A percentile compares a stretch with the other conserved stretches of the same genome.
phyloP scores from a whole-genome alignment of 805 yeast species.

The Kazachstania kunashirensis region DNA sequence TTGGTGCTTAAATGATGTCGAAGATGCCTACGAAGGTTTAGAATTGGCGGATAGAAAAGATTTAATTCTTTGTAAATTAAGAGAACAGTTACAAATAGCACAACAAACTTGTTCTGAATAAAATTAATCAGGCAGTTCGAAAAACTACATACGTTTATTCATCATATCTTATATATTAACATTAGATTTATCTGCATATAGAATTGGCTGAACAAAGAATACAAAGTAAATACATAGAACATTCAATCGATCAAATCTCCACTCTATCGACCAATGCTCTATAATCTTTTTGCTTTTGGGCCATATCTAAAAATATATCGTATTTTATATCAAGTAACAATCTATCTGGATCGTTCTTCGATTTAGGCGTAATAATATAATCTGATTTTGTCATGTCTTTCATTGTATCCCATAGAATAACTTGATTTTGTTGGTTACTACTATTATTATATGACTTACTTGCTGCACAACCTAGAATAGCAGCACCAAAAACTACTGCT shows the following conservation, averaged over 20 bases:
- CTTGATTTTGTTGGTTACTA: conserved; percentile 27
- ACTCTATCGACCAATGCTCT: conserved; percentile 55
- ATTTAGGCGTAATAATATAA: conserved; percentile 59
- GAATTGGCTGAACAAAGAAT: too few species aligned
- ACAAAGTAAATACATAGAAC: too few species aligned
- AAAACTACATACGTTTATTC: too few species aligned
- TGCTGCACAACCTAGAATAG: conserved; percentile 90
- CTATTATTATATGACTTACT: conserved; percentile 47
- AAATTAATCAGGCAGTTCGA: too few species aligned
- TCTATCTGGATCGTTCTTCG: conserved; percentile 51
- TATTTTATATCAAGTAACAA: conserved; percentile 69
- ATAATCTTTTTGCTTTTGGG: conserved; percentile 68
- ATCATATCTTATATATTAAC: too few species aligned
- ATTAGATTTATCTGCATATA: too few species aligned
- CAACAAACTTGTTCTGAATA: too few species aligned
- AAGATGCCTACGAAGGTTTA: conserved; percentile 22
- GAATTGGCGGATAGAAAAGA: conserved; percentile 16
- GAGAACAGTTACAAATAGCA: conserved; percentile 5
- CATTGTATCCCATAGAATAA: conserved; percentile 80
- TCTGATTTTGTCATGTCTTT: conserved; percentile 76
- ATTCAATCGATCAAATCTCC: too few species aligned
- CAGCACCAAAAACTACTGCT: conserved; percentile 94
- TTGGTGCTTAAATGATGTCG: conserved; percentile 27
- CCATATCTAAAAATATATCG: conserved; percentile 79
- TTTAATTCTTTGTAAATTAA: conserved; percentile 16